Evolutionary conservation across 2,329 filamentous ascomycete genomes (phyloP), one percentile per base, ranked within the genome.

Genomic region (Xylaria sp.): DNA sequence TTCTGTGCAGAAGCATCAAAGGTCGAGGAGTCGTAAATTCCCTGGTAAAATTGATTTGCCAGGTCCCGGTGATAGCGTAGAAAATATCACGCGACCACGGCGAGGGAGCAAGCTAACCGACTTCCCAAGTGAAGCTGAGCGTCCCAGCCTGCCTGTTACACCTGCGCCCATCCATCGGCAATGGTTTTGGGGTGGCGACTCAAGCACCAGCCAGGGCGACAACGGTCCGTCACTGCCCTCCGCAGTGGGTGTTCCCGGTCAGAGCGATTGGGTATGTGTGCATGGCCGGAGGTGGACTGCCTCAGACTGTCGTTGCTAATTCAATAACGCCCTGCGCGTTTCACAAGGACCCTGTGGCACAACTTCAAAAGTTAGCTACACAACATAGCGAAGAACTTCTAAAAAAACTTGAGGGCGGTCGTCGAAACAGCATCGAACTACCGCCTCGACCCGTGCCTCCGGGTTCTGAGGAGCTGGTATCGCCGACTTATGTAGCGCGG

Each of bases 211-310:
- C 70, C 83, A 83, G 30, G 87, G 87, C 67, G 84, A 84, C 67
- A 83, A 83, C 43, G 81, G 83, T 70, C 85, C 85, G 70, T 83
- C 85, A 75, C 84, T 97, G 73, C 93, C 93, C 69, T 83, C 84
- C 72, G 94, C 94, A 58, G 88, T 93, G 78, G 94, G 93, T 60
- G 94, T 97, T 71, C 94, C 94, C 70, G 85, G 89, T 79, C 94
- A 97, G 86, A 87, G 89, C 78, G 93, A 97, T 80, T 97, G 95
- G 95, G 94, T 97, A 93, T 91, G 93, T 93, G 85, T 85, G 81
- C 85, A 87, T 77, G 85, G 85, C 70, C 79, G 78, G 70, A 75
- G 76, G 72, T 87, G 84, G 82, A 77, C 74, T 68, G 82, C 82
- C 70, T 78, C 81, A 75, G 85, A 86, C 79, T 87, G 85, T 80